Evolutionary conservation across 2,329 filamentous ascomycete species (phyloP), one percentile per base, ranked within the genome.

Genomic region (Talaromyces albobiverticillius): DNA sequence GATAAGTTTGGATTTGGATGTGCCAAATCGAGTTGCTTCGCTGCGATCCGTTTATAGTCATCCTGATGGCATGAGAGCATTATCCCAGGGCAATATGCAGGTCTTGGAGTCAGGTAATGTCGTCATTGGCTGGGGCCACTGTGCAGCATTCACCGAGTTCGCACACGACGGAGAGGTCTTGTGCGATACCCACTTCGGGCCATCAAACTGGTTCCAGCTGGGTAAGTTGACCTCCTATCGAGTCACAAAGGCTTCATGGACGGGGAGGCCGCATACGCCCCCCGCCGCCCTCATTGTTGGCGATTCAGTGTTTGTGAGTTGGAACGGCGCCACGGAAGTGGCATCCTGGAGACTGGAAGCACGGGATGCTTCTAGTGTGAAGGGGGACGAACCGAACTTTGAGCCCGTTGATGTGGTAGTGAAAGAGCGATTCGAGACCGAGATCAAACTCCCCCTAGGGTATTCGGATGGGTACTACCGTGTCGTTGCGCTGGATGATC

Each of bases 161-260:
- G 70, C 71, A 0, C 60, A 68, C 1, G 73, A 78, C 14, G 81
- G 81, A 11, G 66, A 73, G 8, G 64, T 78, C 3, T 68, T 84
- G 18, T 82, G 82, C 70, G 79, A 84, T 56, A 73, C 69, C 3
- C 79, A 80, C 61, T 70, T 82, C 61, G 74, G 60, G 43, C 63
- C 49, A 52, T 74, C 57, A 66, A 64, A 54, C 62, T 65, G 60
- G 64, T 64, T 62, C 65, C 45, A 68, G 61, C 60, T 64, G 31
- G 63, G 62, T 2, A 58, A 62, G 11, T 74, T 81, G 2, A 74
- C 79, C 62, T 82, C 78, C 48, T 85, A 85, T 60, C 76, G 82
- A 23, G 76, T 75, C 2, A 79, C 79, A 65, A 80, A 79, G 60
- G 77, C 72, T 59, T 70, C 76, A 51, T 86, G 82, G 79, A 72